These are phyloP conservation scores for Termitomyces bulborhizus DNA, from an alignment of 768 basidiomycete genomes.

Conservation along the genomic window DNA sequence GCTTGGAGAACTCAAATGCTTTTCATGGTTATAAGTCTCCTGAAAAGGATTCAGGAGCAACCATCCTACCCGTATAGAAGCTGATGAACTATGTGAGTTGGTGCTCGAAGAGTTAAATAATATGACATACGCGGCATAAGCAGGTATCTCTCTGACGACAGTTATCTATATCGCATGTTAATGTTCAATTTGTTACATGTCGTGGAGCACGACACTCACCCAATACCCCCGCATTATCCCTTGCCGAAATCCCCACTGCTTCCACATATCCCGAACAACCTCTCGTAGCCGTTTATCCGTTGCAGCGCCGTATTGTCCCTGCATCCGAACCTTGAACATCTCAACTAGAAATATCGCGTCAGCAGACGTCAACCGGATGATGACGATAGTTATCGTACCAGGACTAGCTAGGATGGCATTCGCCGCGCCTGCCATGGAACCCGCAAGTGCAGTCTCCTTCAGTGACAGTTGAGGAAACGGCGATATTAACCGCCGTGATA, in stretches of 20 bases:
- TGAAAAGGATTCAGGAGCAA: neutral
- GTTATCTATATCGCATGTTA: conserved; percentile 57
- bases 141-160: conserved; percentile 89
- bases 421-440: conserved; percentile 87
- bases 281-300: conserved; percentile 72
- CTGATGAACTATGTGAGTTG: conserved; percentile 25
- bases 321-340: conserved; percentile 99
- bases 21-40: conserved; percentile 44
- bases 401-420: conserved; percentile 92
- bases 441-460: conserved; percentile 75
- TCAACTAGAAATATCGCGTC: conserved; percentile 56
- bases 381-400: conserved; percentile 33
- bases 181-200: neutral
- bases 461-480: conserved; percentile 84
- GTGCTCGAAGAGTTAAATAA: neutral
- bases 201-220: conserved; percentile 38
- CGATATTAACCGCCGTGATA: conserved; percentile 74
- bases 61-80: conserved; percentile 26
- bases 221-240: conserved; percentile 98
- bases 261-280: conserved; percentile 80
- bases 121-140: conserved; percentile 76
- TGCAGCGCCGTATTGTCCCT: conserved; percentile 84
- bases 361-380: neutral
- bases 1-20: conserved; percentile 90
- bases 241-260: conserved; percentile 73